These are phyloP conservation scores for Fusarium sp. DNA, from an alignment of 2,329 filamentous ascomycete species.

Conservation along the genomic window DNA sequence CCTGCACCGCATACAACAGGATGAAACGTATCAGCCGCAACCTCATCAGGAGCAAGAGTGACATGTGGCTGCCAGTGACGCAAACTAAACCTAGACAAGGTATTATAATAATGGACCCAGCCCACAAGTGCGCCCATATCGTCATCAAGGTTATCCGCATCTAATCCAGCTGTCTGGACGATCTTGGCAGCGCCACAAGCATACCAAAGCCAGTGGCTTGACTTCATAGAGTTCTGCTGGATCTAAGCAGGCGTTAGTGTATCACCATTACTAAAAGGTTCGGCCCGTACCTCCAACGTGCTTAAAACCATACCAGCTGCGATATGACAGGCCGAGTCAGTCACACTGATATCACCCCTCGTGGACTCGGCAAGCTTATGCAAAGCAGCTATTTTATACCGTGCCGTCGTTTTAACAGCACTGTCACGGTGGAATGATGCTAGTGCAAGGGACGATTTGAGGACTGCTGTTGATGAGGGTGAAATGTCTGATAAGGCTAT, in stretches of 20 bases:
- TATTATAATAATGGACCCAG: slow-evolving; percentile 37
- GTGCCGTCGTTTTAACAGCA: fast-evolving
- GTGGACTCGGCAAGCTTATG: slow-evolving; percentile 15
- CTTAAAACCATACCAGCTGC: slow-evolving; percentile 37
- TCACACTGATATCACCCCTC: background rate
- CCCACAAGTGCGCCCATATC: slow-evolving; percentile 26
- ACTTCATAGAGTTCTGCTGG: slow-evolving; percentile 26
- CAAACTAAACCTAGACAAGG: slow-evolving; percentile 26
- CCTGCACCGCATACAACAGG: slow-evolving; percentile 21
- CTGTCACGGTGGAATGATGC: slow-evolving; percentile 26
- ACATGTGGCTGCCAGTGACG: slow-evolving; percentile 37
- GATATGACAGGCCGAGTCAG: slow-evolving; percentile 32
- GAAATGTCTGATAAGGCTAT: slow-evolving; percentile 27
- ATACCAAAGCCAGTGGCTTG: slow-evolving; percentile 42
- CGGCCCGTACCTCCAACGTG: slow-evolving; percentile 24
- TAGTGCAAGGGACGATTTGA: slow-evolving; percentile 25
- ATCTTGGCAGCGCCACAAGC: slow-evolving; percentile 32
- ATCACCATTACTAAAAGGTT: fast-evolving
- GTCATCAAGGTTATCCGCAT: background rate
- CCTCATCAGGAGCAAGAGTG: background rate
- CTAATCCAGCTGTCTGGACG: slow-evolving; percentile 18
- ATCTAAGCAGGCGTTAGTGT: slow-evolving; percentile 1
- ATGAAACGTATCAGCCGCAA: background rate
- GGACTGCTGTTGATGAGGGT: slow-evolving; percentile 21
- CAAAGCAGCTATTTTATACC: slow-evolving; percentile 28